Evolutionary conservation across 495 filamentous ascomycete species (phyloP), one percentile per base, ranked within the genome.

Genomic region (Lindgomyces ingoldianus): DNA sequence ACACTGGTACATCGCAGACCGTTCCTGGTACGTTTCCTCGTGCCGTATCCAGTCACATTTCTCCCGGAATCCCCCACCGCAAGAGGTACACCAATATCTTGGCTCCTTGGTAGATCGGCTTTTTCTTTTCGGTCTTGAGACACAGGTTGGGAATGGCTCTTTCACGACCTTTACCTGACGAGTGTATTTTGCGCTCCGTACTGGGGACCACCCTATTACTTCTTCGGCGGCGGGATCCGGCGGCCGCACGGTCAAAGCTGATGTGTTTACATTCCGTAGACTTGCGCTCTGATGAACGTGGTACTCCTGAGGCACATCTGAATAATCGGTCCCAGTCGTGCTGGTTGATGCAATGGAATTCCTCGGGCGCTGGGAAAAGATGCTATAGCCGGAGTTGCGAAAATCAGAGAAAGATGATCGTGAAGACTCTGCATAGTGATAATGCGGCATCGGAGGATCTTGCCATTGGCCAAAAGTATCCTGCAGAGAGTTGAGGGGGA

Each of bases 1-100:
- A 33, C 64, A 67, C 44, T 49, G 24, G 33, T 56, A 67, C 45
- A 42, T 51, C 22, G 55, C 57, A 3, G 18, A 50, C 11, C 64
- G 57, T 33, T 67, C 64, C 42, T 67, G 64, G 25, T 54, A 67
- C 18, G 33, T 62, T 27, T 67, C 64, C 42, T 67, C 64, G 33
- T 67, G 64, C 6, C 49, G 47, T 24, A 56, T 67, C 64, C 64
- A 67, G 47, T 67, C 64, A 33, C 49, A 57, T 51, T 67, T 67
- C 14, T 52, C 26, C 42, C 26, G 30, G 22, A 67, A 67, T 10
- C 57, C 57, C 46, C 52, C 36, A 2, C 19, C 26, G 45, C 64
- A 67, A 2, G 64, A 48, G 11, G 64, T 67, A 33, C 64, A 67
- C 57, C 57, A 61, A 44, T 61, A 67, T 26, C 45, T 39, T 4